These are phyloP conservation scores for Astragalus glycyphyllos DNA, from an alignment of 306 rosid genomes.

Conservation along the genomic window DNA sequence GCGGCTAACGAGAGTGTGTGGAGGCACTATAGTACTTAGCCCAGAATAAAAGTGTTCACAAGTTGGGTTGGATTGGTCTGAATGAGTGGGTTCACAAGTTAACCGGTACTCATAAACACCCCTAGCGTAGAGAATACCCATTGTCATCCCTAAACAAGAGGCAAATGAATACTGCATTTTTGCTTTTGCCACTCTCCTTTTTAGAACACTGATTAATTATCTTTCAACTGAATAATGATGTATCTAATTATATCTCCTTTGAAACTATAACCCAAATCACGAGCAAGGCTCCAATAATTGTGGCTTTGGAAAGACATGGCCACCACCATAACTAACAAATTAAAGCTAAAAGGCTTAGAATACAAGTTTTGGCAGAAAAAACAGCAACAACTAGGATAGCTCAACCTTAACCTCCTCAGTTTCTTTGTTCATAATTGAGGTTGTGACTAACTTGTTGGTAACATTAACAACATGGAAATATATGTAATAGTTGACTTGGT, in stretches of 20 bases:
- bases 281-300: slow-evolving; percentile 32
- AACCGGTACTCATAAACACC: too few relatives aligned
- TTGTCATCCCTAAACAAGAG: too few relatives aligned
- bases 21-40: too few relatives aligned
- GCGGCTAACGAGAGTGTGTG: too few relatives aligned
- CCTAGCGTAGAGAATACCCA: too few relatives aligned
- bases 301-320: slow-evolving; percentile 17
- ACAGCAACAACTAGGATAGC: slow-evolving; percentile 49
- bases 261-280: neutral
- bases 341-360: slow-evolving; percentile 39
- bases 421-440: slow-evolving; percentile 18
- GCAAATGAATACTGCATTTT: neutral
- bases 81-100: too few relatives aligned
- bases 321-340: slow-evolving; percentile 35
- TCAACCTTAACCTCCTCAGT: slow-evolving; percentile 52
- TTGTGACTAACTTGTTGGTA: slow-evolving; percentile 16
- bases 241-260: slow-evolving; percentile 32
- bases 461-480: neutral
- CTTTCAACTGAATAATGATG: neutral
- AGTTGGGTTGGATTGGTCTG: too few relatives aligned
- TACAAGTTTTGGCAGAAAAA: slow-evolving; percentile 45
- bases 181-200: neutral
- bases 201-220: neutral
- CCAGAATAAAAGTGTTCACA: too few relatives aligned
- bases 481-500: slow-evolving; percentile 23